Conservation (phyloP, 192 early-diverging fungal genomes). For the Backusella westeae region DNA sequence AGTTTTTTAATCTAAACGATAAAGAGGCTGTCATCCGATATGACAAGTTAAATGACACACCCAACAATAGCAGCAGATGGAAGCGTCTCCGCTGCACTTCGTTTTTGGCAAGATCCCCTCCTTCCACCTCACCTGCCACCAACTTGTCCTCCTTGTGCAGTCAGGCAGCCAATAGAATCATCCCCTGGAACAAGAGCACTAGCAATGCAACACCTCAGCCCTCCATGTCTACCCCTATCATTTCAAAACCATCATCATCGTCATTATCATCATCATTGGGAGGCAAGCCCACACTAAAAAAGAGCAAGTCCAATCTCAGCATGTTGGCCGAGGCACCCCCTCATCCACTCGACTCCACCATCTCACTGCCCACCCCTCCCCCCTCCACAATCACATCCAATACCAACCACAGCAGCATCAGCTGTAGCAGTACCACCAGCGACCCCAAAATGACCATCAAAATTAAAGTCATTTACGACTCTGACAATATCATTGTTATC, state of each 20-base stretch:
- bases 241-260: not conserved
- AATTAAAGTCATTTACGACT: slow-evolving; percentile 28
- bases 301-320: slow-evolving; percentile 1
- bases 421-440: not conserved
- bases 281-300: not conserved
- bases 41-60: not conserved
- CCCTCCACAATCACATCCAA: not conserved
- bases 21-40: slow-evolving; percentile 13
- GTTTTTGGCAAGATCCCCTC: not conserved
- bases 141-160: slow-evolving; percentile 22
- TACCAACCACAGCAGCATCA: not conserved
- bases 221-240: slow-evolving; percentile 10
- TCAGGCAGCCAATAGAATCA: slow-evolving; percentile 26
- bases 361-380: not conserved
- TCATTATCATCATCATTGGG: not conserved
- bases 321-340: not conserved
- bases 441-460: not conserved
- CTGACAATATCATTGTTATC: slow-evolving; percentile 28
- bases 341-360: not conserved
- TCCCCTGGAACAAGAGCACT: slow-evolving; percentile 5
- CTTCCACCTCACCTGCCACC: not conserved
- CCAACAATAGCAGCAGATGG: slow-evolving; percentile 9
- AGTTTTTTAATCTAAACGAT: slow-evolving; percentile 33
- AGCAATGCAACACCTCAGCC: not conserved
- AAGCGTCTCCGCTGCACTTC: slow-evolving; percentile 18